Percentiles rank a stretch among this genome's conserved stretches.
These are phyloP conservation scores for Fusarium sp. DNA, from an alignment of 2,329 filamentous ascomycete species.

Conservation along the genomic window DNA sequence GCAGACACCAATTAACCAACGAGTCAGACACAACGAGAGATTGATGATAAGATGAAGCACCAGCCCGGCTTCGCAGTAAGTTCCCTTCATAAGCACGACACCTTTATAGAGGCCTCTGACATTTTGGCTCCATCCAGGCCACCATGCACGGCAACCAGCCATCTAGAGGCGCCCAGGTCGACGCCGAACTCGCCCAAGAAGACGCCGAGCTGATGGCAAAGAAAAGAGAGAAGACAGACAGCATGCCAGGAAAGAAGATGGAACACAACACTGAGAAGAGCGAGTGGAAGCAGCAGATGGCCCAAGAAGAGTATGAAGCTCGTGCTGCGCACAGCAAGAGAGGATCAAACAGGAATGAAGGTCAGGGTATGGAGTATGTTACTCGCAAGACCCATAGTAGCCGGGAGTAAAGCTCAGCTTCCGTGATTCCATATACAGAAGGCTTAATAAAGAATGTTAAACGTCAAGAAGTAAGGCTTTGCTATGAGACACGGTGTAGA, in stretches of 20 bases:
- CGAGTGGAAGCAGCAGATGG: constrained; percentile 1
- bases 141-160: constrained; percentile 30
- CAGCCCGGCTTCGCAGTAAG: constrained; percentile 27
- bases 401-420: neutral
- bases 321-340: neutral
- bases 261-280: neutral
- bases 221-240: constrained; percentile 17
- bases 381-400: neutral
- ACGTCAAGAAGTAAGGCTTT: neutral
- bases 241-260: constrained; percentile 19
- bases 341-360: neutral
- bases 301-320: neutral
- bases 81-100: no score
- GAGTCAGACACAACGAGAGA: constrained; percentile 2
- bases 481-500: neutral
- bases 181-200: constrained; percentile 24
- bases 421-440: neutral
- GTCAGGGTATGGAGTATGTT: neutral
- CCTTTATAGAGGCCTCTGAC: no score
- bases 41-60: constrained; percentile 28
- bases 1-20: neutral
- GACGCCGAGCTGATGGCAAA: constrained; percentile 22
- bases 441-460: neutral
- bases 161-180: constrained; percentile 21
- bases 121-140: neutral